phyloP scores from a whole-genome alignment of 192 early-diverging fungal species.

The Backusella circina region DNA sequence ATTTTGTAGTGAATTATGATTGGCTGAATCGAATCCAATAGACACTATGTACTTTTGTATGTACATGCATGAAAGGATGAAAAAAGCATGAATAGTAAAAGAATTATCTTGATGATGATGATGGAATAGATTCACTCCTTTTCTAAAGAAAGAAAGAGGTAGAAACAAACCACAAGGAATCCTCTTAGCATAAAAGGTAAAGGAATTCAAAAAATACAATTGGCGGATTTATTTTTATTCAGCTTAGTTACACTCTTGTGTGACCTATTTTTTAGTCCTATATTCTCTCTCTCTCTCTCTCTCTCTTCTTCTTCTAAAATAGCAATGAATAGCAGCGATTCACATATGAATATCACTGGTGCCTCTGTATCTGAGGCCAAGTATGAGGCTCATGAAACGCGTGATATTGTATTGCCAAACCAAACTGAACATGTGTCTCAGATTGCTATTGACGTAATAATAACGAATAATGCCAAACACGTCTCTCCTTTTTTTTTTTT shows the following conservation, averaged over 20 bases:
- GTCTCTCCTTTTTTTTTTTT: neutral
- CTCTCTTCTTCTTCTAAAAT: neutral
- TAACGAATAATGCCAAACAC: neutral
- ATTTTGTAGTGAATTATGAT: neutral
- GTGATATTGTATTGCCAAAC: slow-evolving; percentile 87
- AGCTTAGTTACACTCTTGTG: no score
- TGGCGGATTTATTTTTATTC: neutral
- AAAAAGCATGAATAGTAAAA: no score
- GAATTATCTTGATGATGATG: no score
- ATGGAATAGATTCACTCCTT: no score
- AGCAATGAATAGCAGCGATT: neutral
- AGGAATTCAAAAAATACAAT: neutral
- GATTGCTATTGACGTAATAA: slow-evolving; percentile 85
- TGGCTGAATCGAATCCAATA: neutral
- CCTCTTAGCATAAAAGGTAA: no score
- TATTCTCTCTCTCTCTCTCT: neutral
- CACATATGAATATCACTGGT: slow-evolving; percentile 47
- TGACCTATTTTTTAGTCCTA: no score
- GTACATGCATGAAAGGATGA: no score
- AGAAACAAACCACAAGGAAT: no score
- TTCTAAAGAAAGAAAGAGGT: no score
- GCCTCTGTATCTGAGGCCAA: slow-evolving; percentile 52
- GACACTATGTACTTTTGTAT: no score
- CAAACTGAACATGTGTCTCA: slow-evolving; percentile 79
- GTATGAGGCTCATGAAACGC: slow-evolving; percentile 45